Base-by-base conservation (phyloP, 441 rosid species). In the Raphanus hybrid region DNA sequence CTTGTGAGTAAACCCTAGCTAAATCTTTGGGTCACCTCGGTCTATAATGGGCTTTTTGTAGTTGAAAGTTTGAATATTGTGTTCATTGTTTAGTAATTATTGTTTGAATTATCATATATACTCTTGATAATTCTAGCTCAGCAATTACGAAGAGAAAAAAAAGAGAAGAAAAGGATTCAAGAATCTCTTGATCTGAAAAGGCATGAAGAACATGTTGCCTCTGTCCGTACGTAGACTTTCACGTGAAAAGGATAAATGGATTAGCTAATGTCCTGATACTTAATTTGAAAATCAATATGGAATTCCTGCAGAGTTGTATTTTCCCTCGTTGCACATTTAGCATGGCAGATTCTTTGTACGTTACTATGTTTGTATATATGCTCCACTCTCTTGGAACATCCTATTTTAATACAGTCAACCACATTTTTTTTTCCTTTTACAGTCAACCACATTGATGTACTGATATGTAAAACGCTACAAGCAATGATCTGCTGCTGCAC, bases 401-500 rank as follows among this genome's bases (percentile, higher is more conserved):
- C n/a, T 97, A 87, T 83, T 97, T 97, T 79, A 97, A 94, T 84
- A 97, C 99, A 8, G 99, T 97, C 66, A 97, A 97, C 82, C 34
- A 29, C 26, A 23, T 23, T 23, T 23, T 23, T 20, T 23, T 0
- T 23, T 23, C 0, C 26, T 23, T 23, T 23, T 23, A 23, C 26
- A 23, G 26, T 23, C 26, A 23, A 23, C 0, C 99, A 97, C 89
- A 91, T 97, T 60, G 99, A 97, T 82, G 99, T 92, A 70, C 86
- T 97, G 74, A 92, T 97, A 71, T 97, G 99, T 83, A 97, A 94
- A 83, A 97, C 97, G 14, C 83, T 97, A 39, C 99, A 97, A 88
- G 98, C 99, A 45, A 94, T 97, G 99, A 97, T 97, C 82, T 97
- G 99, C 90, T 97, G 99, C 90, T 92, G 99, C 85, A 97, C 99